Percentiles rank a stretch among this genome's conserved stretches.
Evolutionary conservation across 2,329 filamentous ascomycete genomes (phyloP).

Genomic region (Lecanicillium sp.): DNA sequence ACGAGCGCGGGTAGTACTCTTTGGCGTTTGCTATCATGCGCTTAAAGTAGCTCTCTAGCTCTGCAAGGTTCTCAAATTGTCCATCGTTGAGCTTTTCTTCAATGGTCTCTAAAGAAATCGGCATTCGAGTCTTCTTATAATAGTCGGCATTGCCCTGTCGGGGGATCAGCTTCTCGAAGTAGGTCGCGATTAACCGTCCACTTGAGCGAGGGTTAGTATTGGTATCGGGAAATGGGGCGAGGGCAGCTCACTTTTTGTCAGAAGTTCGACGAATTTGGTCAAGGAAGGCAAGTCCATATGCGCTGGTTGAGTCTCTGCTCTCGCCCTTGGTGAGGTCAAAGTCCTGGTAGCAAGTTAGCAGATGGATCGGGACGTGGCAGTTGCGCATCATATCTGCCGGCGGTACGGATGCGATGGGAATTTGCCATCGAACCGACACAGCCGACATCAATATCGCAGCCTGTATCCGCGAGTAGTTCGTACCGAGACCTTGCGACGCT

Average conservation of each 20-base stretch:
- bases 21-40: conserved; percentile 85
- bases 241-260: conserved; percentile 63
- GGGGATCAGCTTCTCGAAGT: conserved; percentile 68
- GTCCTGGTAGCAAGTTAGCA: conserved; percentile 21
- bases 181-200: conserved; percentile 66
- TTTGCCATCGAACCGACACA: not conserved
- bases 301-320: conserved; percentile 61
- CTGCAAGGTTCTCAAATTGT: conserved; percentile 64
- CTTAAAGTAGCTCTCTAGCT: conserved; percentile 79
- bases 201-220: conserved; percentile 33
- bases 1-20: conserved; percentile 69
- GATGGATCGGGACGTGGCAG: not conserved
- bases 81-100: conserved; percentile 66
- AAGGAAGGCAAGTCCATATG: conserved; percentile 66
- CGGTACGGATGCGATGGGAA: not conserved
- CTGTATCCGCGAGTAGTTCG: conserved; percentile 20
- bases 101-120: conserved; percentile 71
- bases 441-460: not conserved
- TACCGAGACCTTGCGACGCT: conserved; percentile 49
- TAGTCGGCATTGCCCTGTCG: conserved; percentile 63
- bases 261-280: conserved; percentile 68
- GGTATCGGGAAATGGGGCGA: not conserved
- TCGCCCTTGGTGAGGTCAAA: conserved; percentile 52
- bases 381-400: not conserved
- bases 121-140: conserved; percentile 70